These are phyloP conservation scores for Russula olivacea DNA, from an alignment of 768 basidiomycete species.

Conservation along the genomic window DNA sequence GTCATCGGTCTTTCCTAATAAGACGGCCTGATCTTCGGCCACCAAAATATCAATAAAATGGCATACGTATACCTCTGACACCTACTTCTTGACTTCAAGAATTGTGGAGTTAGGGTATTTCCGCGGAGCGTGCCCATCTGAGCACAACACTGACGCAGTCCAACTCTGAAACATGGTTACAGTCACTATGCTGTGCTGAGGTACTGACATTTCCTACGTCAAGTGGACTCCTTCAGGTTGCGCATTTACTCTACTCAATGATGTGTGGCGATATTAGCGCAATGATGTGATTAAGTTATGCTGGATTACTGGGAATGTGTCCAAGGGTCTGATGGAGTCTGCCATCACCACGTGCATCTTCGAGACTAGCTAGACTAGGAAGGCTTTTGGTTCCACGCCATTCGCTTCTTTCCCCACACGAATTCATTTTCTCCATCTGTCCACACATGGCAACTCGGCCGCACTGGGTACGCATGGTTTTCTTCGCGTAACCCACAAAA, in stretches of 20 bases:
- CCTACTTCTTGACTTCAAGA: no score
- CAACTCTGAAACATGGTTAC: no score
- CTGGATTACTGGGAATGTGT: background rate
- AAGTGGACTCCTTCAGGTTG: background rate
- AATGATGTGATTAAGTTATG: background rate
- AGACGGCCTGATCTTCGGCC: no score
- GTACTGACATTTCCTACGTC: no score
- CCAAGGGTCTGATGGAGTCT: no score
- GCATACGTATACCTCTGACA: background rate
- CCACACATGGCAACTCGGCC: background rate
- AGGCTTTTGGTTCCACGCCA: background rate
- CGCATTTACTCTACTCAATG: background rate
- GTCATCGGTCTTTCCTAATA: no score
- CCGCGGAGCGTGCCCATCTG: background rate
- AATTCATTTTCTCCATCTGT: background rate
- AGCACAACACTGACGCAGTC: no score
- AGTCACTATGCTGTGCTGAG: no score
- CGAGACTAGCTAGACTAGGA: no score
- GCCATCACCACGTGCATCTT: no score
- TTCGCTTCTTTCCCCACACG: background rate
- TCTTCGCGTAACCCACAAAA: background rate
- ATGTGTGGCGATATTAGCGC: background rate
- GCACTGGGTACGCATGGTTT: background rate
- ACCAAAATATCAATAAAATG: no score
- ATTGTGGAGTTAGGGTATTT: background rate